A percentile compares a stretch with the other conserved stretches of the same genome.
These are phyloP conservation scores for Stropharia rugosoannulata DNA, from an alignment of 768 basidiomycete genomes.

Conservation along the genomic window DNA sequence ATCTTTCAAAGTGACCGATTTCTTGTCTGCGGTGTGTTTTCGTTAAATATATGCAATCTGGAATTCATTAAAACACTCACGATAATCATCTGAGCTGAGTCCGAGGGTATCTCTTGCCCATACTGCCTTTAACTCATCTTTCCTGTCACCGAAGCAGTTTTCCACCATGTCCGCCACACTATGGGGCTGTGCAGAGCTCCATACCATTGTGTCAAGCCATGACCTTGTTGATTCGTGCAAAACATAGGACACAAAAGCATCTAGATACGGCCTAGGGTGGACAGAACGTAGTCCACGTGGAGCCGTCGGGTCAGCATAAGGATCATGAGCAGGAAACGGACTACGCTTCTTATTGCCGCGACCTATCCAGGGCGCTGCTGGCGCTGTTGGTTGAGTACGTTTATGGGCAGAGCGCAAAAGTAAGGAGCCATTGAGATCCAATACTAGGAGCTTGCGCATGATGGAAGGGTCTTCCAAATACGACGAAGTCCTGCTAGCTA, in stretches of 20 bases:
- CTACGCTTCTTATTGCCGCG: background rate
- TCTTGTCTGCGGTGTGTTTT: conserved; percentile 31
- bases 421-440: conserved; percentile 78
- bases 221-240: conserved; percentile 55
- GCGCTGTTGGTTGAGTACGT: background rate
- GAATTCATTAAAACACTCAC: conserved; percentile 43
- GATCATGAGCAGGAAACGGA: conserved; percentile 11
- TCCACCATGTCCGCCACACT: conserved; percentile 77
- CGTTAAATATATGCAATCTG: background rate
- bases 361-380: background rate
- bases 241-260: conserved; percentile 59
- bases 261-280: conserved; percentile 66
- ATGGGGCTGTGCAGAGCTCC: conserved; percentile 85
- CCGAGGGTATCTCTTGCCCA: conserved; percentile 85
- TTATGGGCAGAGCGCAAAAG: conserved; percentile 54
- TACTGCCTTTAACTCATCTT: conserved; percentile 50
- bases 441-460: conserved; percentile 63
- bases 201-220: conserved; percentile 86
- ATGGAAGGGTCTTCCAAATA: conserved; percentile 21
- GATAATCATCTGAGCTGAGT: conserved; percentile 55
- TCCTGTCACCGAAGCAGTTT: conserved; percentile 49
- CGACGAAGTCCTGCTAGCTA: conserved; percentile 27
- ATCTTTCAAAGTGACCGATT: conserved; percentile 69
- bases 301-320: conserved; percentile 22
- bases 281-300: conserved; percentile 34